phyloP scores from a whole-genome alignment of 2,329 filamentous ascomycete genomes.

The Verticillium klebahnii region DNA sequence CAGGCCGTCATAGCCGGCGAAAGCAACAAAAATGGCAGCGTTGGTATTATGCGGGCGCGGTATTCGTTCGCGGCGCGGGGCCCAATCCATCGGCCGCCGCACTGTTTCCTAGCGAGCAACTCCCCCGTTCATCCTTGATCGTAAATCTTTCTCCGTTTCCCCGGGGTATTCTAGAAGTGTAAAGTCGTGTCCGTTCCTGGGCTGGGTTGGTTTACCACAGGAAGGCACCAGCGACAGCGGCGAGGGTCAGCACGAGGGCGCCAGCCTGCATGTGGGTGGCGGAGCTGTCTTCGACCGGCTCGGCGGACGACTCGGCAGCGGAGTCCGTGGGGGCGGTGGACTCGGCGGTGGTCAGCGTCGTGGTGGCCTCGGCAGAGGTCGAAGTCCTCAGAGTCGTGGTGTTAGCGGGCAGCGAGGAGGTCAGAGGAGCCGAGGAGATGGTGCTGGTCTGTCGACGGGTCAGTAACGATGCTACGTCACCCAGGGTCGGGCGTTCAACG shows the following conservation, averaged over 20 bases:
- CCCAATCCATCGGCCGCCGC: background rate
- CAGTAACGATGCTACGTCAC: background rate
- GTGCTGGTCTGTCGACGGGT: background rate
- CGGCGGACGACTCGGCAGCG: constrained; percentile 11
- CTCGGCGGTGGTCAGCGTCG: constrained; percentile 28
- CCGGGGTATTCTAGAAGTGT: background rate
- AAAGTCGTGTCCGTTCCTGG: background rate
- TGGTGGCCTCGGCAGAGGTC: constrained; percentile 2
- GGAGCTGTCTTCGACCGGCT: constrained; percentile 8
- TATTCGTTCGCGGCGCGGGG: background rate
- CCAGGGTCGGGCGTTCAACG: background rate
- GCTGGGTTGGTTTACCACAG: constrained; percentile 3
- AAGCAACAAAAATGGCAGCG: background rate
- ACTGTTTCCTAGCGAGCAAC: background rate
- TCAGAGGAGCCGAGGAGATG: background rate
- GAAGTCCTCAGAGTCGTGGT: background rate
- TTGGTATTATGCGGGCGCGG: background rate
- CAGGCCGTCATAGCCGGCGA: background rate
- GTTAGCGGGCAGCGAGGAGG: background rate
- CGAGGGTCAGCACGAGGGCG: constrained; percentile 3
- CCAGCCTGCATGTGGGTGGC: constrained; percentile 1
- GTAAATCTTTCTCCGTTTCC: background rate
- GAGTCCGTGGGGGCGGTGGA: constrained; percentile 28
- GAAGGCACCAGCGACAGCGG: constrained; percentile 6
- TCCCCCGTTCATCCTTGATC: background rate